A percentile compares a stretch with the other conserved stretches of the same genome.
Conservation (phyloP, 139 green algal species). For the Coccomyxa sp. region DNA sequence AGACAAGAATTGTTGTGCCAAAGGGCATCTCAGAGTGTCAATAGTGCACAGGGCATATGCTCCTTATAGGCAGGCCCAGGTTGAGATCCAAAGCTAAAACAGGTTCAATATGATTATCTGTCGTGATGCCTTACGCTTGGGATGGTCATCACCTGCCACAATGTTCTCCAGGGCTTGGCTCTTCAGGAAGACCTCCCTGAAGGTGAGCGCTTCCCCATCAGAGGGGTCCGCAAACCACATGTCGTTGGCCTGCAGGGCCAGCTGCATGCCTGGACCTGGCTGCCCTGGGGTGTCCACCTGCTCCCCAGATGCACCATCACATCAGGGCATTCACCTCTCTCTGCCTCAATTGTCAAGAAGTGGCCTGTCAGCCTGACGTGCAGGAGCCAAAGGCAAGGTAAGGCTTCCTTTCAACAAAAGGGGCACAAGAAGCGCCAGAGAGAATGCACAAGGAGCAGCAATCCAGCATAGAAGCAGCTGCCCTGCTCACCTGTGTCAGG, state of each 20-base stretch:
- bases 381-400: too few relatives aligned
- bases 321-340: not conserved
- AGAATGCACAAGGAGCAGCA: not conserved
- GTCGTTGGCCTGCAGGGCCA: not conserved
- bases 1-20: too few relatives aligned
- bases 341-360: not conserved
- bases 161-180: constrained; percentile 23
- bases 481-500: not conserved
- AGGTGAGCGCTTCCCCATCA: constrained; percentile 14
- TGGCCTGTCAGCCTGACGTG: too few relatives aligned
- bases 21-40: too few relatives aligned
- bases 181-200: constrained; percentile 26
- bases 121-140: not conserved
- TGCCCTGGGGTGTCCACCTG: not conserved
- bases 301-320: not conserved
- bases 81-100: too few relatives aligned
- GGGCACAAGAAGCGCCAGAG: too few relatives aligned
- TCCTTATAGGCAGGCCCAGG: too few relatives aligned
- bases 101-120: too few relatives aligned
- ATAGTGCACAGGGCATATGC: too few relatives aligned
- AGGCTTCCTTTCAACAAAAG: too few relatives aligned
- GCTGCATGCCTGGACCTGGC: not conserved
- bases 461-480: not conserved
- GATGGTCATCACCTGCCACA: constrained; percentile 6
- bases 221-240: not conserved